Evolutionary conservation across 2,329 filamentous ascomycete species (phyloP).

Genomic region (Aspergillus calidoustus): DNA sequence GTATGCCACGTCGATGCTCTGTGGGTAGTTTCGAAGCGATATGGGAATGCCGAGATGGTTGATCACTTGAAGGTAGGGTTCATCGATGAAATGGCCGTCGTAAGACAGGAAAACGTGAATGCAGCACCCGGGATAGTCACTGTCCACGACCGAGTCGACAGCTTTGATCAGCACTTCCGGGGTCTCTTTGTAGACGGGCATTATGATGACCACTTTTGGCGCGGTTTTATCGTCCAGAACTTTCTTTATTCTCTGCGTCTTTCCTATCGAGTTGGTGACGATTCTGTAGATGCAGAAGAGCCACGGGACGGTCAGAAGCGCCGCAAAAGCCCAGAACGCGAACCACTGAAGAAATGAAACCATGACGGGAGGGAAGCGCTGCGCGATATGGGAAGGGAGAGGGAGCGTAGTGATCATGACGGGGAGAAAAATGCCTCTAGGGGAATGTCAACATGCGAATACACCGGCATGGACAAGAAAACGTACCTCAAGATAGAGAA

Average conservation of each 20-base stretch:
- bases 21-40: conserved; percentile 73
- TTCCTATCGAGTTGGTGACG: conserved; percentile 82
- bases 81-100: conserved; percentile 86
- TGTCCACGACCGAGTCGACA: conserved; percentile 88
- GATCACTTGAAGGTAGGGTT: conserved; percentile 85
- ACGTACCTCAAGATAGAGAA: conserved; percentile 77
- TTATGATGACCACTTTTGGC: conserved; percentile 92
- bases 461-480: background rate
- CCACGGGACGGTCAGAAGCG: conserved; percentile 85
- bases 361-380: conserved; percentile 71
- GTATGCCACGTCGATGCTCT: conserved; percentile 88
- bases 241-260: conserved; percentile 79
- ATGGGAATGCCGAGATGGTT: conserved; percentile 81
- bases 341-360: conserved; percentile 85
- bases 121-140: conserved; percentile 89
- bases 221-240: conserved; percentile 83
- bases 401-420: conserved; percentile 94
- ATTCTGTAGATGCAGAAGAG: conserved; percentile 91
- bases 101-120: conserved; percentile 96
- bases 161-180: conserved; percentile 83
- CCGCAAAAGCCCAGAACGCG: conserved; percentile 90
- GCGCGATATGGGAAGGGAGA: conserved; percentile 72
- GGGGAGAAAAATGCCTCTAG: conserved; percentile 80
- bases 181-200: conserved; percentile 95
- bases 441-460: background rate